These are phyloP conservation scores for Ascochyta fabae DNA, from an alignment of 2,329 filamentous ascomycete species.

Conservation along the genomic window DNA sequence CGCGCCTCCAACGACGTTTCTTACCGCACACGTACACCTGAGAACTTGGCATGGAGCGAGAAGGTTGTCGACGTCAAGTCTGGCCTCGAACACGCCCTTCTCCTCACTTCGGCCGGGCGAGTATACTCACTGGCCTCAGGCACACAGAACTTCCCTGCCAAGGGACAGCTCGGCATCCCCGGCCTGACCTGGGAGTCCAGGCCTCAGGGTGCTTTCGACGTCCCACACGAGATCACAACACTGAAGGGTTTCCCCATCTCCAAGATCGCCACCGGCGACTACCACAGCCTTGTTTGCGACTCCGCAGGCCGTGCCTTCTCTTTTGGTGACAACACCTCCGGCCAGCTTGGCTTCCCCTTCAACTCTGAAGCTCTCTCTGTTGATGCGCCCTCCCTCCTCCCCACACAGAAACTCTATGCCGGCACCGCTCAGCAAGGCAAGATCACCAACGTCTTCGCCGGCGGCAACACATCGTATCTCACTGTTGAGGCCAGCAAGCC, in stretches of 20 bases:
- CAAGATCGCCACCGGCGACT: constrained; percentile 82
- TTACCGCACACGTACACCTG: constrained; percentile 75
- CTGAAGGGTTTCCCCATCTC: constrained; percentile 74
- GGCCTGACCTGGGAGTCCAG: constrained; percentile 81
- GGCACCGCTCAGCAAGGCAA: constrained; percentile 67
- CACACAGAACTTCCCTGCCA: constrained; percentile 76
- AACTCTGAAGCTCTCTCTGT: constrained; percentile 67
- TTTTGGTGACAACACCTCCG: constrained; percentile 89
- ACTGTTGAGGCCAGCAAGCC: constrained; percentile 76
- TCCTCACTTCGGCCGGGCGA: constrained; percentile 83
- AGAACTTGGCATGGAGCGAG: constrained; percentile 70
- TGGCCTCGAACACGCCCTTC: constrained; percentile 83
- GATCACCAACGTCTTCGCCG: constrained; percentile 81
- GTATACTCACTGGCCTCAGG: constrained; percentile 89
- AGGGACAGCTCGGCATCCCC: constrained; percentile 86
- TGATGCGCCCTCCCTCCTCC: constrained; percentile 73
- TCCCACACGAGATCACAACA: constrained; percentile 77
- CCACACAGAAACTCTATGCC: constrained; percentile 75
- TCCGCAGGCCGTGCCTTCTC: constrained; percentile 78
- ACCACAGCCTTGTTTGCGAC: constrained; percentile 82
- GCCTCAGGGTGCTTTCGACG: constrained; percentile 78
- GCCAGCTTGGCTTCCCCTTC: constrained; percentile 86
- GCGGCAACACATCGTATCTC: constrained; percentile 86
- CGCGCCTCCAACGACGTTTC: constrained; percentile 64
- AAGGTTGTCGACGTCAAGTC: constrained; percentile 75